Conservation (phyloP, 148 eudicot genomes). For the Arbutus unedo region DNA sequence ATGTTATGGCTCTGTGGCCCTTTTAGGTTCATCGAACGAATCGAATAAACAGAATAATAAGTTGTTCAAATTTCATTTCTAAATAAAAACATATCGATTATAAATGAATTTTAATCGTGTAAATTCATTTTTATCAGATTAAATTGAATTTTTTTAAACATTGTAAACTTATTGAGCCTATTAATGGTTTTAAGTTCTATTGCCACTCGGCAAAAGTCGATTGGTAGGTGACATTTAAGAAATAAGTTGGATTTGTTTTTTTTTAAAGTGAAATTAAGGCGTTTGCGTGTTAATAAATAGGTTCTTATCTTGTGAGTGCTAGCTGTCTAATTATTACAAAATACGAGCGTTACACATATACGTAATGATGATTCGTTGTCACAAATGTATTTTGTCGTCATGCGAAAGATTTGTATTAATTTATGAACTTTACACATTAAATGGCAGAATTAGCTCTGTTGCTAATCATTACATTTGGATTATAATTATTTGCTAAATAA, state of each 20-base stretch:
- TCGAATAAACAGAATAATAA: no score
- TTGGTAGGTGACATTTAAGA: no score
- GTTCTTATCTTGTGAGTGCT: not conserved
- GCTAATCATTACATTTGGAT: not conserved
- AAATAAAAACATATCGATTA: no score
- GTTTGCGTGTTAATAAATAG: not conserved
- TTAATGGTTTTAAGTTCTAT: no score
- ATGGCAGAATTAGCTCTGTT: not conserved
- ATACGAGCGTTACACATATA: conserved; percentile 1
- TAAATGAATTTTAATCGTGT: not conserved
- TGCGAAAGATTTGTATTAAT: not conserved
- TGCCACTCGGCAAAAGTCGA: no score
- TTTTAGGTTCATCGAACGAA: no score
- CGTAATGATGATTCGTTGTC: not conserved
- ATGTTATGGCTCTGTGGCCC: not conserved
- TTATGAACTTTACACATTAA: not conserved
- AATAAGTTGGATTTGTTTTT: not conserved
- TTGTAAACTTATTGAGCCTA: no score
- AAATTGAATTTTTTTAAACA: not conserved
- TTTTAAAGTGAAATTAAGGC: not conserved
- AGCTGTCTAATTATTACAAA: conserved; percentile 9
- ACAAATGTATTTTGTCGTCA: not conserved
- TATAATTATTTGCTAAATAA: not conserved
- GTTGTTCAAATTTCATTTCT: no score
- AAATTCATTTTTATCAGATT: not conserved